phyloP scores from a whole-genome alignment of 257 asterid genomes.

The Osmanthus fragrans region DNA sequence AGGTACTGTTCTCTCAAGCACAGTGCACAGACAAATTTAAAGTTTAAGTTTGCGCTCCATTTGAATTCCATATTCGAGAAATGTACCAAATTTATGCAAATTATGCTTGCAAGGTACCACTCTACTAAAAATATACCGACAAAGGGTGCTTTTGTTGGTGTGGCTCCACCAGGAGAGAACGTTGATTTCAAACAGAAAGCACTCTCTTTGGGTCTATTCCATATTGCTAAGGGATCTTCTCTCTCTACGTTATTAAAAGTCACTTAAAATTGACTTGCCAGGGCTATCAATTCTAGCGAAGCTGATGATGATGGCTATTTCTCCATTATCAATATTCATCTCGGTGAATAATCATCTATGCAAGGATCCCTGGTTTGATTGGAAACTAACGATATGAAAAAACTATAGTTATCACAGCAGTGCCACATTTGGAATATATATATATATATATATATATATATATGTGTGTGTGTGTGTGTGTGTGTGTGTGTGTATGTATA shows the following conservation, averaged over 20 bases:
- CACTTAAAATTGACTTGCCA: neutral
- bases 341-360: slow-evolving; percentile 60
- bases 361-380: slow-evolving; percentile 83
- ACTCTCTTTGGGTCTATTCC: neutral
- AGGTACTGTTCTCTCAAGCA: too few relatives aligned
- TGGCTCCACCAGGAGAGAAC: slow-evolving; percentile 73
- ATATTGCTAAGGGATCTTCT: neutral
- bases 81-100: neutral
- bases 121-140: slow-evolving; percentile 46
- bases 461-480: too few relatives aligned
- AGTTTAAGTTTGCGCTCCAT: too few relatives aligned
- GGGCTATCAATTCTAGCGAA: slow-evolving; percentile 54
- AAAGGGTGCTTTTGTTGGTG: slow-evolving; percentile 66
- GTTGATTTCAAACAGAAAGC: slow-evolving; percentile 86
- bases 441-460: too few relatives aligned
- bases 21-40: too few relatives aligned
- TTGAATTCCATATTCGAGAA: neutral
- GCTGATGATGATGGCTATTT: slow-evolving; percentile 41
- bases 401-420: slow-evolving; percentile 10
- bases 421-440: slow-evolving; percentile 15
- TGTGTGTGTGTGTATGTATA: too few relatives aligned
- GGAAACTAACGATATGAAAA: slow-evolving; percentile 54
- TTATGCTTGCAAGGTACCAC: slow-evolving; percentile 36
- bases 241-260: neutral
- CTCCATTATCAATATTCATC: slow-evolving; percentile 50